Evolutionary conservation across 805 yeast species (phyloP).

Genomic region (Hanseniaspora hatyaiensis): DNA sequence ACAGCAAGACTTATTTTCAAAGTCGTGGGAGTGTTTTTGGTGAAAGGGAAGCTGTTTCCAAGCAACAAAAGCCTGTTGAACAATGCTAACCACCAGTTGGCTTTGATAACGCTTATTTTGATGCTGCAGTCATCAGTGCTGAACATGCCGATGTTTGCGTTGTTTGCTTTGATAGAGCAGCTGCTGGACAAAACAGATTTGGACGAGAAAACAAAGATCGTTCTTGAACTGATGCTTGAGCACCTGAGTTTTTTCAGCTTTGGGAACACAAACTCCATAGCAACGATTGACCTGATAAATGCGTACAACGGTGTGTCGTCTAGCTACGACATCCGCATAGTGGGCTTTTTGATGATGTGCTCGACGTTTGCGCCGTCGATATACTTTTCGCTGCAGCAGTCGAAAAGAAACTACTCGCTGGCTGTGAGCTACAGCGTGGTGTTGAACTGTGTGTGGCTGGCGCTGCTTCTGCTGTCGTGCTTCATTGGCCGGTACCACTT

Average conservation of each 20-base stretch:
- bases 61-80: background rate
- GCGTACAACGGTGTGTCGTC: conserved; percentile 75
- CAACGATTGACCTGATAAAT: conserved; percentile 80
- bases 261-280: conserved; percentile 86
- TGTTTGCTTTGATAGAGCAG: conserved; percentile 27
- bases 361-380: conserved; percentile 82
- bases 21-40: background rate
- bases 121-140: conserved; percentile 41
- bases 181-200: conserved; percentile 9
- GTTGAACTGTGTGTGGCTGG: conserved; percentile 50
- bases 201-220: conserved; percentile 16
- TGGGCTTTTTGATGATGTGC: conserved; percentile 66
- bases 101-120: conserved; percentile 31
- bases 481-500: conserved; percentile 65
- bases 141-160: conserved; percentile 39
- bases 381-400: conserved; percentile 52
- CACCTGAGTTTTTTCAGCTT: conserved; percentile 70
- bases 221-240: conserved; percentile 38
- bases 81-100: background rate
- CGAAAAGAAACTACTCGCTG: conserved; percentile 17
- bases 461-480: conserved; percentile 58
- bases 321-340: conserved; percentile 54
- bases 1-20: conserved; percentile 5
- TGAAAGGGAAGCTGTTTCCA: background rate
- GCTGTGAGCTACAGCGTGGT: conserved; percentile 26